phyloP scores from a whole-genome alignment of 2,329 filamentous ascomycete genomes.

The Blumeriella jaapii region DNA sequence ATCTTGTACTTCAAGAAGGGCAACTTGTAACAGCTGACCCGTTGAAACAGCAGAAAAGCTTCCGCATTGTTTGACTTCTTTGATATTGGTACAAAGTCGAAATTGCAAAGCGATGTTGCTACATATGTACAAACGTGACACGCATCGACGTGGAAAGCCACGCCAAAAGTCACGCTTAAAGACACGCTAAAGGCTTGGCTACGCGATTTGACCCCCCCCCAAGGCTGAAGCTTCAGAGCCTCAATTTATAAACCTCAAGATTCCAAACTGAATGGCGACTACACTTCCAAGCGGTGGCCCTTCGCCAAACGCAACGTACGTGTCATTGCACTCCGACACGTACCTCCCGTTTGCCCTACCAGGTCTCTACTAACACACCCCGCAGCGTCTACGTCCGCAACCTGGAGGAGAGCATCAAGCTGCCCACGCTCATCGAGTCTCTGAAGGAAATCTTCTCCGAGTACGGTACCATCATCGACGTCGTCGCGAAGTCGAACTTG shows the following conservation, averaged over 20 bases:
- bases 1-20: too few species aligned
- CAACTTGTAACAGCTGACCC: too few species aligned
- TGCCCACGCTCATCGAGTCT: constrained; percentile 61
- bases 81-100: too few species aligned
- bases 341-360: constrained; percentile 17
- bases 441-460: constrained; percentile 73
- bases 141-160: too few species aligned
- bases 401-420: constrained; percentile 84
- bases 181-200: too few species aligned
- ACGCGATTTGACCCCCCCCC: too few species aligned
- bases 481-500: constrained; percentile 80
- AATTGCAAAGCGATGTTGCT: too few species aligned
- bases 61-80: too few species aligned
- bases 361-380: constrained; percentile 9
- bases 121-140: too few species aligned
- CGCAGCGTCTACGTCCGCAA: constrained; percentile 63
- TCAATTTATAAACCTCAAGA: constrained; percentile 6
- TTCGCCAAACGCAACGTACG: constrained; percentile 52
- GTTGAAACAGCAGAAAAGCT: too few species aligned
- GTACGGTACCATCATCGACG: constrained; percentile 75
- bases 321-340: constrained; percentile 64
- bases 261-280: constrained; percentile 12
- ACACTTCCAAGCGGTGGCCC: constrained; percentile 6
- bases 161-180: not conserved
- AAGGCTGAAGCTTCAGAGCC: constrained; percentile 4